Conservation (phyloP, 176 grass and related monocot species). For the Phyllostachys edulis region DNA sequence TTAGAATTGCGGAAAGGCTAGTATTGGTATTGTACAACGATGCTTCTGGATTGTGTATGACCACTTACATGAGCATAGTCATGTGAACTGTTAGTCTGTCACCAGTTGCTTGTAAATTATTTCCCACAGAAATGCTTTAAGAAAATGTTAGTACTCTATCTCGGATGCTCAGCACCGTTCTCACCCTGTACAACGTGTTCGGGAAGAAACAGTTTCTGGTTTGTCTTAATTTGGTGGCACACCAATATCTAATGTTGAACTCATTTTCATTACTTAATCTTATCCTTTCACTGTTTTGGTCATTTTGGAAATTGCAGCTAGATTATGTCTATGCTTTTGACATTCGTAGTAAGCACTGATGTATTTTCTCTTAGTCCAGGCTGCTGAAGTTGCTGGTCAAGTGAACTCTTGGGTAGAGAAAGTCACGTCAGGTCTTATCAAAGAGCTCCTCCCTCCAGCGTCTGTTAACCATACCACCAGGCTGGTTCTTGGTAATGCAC, state of each 20-base stretch:
- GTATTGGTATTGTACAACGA: background rate
- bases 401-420: slow-evolving; percentile 79
- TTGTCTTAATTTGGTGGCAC: background rate
- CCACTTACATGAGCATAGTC: background rate
- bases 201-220: background rate
- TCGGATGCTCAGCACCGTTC: background rate
- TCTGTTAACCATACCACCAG: slow-evolving; percentile 52
- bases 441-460: slow-evolving; percentile 52
- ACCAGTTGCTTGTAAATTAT: background rate
- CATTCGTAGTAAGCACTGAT: background rate
- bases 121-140: background rate
- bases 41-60: background rate
- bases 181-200: background rate
- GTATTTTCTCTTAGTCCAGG: slow-evolving; percentile 40
- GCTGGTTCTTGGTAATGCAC: slow-evolving; percentile 72
- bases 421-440: slow-evolving; percentile 63
- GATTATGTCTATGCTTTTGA: background rate
- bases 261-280: background rate
- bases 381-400: slow-evolving; percentile 50
- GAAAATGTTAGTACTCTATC: background rate
- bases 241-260: background rate
- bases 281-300: background rate
- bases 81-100: background rate
- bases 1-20: background rate
- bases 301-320: background rate